Percentiles rank a stretch among this genome's conserved stretches.
Conservation (phyloP, 805 yeast genomes). For the Cyberlindnera veronae region DNA sequence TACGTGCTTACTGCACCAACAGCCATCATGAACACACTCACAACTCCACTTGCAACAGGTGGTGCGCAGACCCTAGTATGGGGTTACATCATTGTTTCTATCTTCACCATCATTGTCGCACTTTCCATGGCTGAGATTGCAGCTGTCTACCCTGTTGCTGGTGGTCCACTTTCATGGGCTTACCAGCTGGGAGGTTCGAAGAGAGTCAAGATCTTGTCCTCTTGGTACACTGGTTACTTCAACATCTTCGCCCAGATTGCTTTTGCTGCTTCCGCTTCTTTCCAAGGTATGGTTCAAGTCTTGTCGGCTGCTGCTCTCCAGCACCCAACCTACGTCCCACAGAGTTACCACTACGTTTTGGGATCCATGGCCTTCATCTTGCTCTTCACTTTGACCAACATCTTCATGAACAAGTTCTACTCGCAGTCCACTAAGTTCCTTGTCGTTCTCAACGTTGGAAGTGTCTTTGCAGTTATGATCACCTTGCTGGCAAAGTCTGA, state of each 20-base stretch:
- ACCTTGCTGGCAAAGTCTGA: conserved; percentile 22
- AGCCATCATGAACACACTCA: conserved; percentile 27
- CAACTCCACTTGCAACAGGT: conserved; percentile 24
- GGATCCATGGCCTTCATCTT: conserved; percentile 25
- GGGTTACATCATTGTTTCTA: conserved; percentile 27
- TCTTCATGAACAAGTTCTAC: conserved; percentile 24
- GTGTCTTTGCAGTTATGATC: conserved; percentile 22
- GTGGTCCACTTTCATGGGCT: conserved; percentile 36
- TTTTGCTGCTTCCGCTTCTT: conserved; percentile 26
- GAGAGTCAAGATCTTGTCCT: conserved; percentile 24
- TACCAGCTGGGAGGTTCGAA: conserved; percentile 29
- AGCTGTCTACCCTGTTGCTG: conserved; percentile 32
- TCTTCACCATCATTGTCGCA: conserved; percentile 26
- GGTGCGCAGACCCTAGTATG: conserved; percentile 28
- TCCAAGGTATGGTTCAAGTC: conserved; percentile 27
- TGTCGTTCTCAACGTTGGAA: conserved; percentile 19
- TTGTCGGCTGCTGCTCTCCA: conserved; percentile 21
- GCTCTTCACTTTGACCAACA: conserved; percentile 22
- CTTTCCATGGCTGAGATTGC: conserved; percentile 31
- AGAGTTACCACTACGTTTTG: conserved; percentile 23
- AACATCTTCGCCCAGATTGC: conserved; percentile 28
- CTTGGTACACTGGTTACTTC: conserved; percentile 32
- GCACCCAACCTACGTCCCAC: conserved; percentile 16
- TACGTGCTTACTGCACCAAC: conserved; percentile 26
- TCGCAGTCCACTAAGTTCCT: conserved; percentile 22